Evolutionary conservation across 176 grass and related monocot species (phyloP).

Genomic region (Bromus sterilis): DNA sequence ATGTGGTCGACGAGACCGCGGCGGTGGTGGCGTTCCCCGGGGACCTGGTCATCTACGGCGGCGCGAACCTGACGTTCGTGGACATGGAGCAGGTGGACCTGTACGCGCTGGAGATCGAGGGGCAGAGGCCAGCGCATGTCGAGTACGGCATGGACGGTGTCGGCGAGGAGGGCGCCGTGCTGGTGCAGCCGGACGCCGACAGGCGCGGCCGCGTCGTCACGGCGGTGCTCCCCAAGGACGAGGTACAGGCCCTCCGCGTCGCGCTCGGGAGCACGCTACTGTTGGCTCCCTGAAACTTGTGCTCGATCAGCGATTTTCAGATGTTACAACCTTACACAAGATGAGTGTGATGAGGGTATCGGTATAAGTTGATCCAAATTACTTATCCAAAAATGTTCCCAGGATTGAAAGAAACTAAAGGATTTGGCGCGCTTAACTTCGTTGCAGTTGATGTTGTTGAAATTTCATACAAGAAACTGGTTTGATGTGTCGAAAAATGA

Average conservation of each 20-base stretch:
- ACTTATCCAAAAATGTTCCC: no score
- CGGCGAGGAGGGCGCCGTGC: slow-evolving; percentile 64
- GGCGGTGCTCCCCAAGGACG: slow-evolving; percentile 55
- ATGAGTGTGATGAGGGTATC: no score
- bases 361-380: no score
- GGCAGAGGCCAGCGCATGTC: slow-evolving; percentile 51
- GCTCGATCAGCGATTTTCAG: no score
- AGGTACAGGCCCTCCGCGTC: slow-evolving; percentile 36
- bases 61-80: slow-evolving; percentile 76
- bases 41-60: slow-evolving; percentile 72
- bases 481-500: no score
- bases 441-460: no score
- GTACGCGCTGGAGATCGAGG: slow-evolving; percentile 70
- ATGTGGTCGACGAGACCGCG: slow-evolving; percentile 48
- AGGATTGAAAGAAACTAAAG: no score
- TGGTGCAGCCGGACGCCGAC: slow-evolving; percentile 62
- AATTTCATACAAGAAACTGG: no score
- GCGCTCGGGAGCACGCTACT: slow-evolving; percentile 33
- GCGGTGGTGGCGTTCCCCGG: slow-evolving; percentile 37
- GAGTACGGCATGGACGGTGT: slow-evolving; percentile 78
- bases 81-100: slow-evolving; percentile 66
- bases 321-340: no score
- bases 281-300: neutral
- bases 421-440: no score
- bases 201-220: slow-evolving; percentile 45